phyloP scores from a whole-genome alignment of 192 early-diverging fungal species.

The Linnemannia zychae region DNA sequence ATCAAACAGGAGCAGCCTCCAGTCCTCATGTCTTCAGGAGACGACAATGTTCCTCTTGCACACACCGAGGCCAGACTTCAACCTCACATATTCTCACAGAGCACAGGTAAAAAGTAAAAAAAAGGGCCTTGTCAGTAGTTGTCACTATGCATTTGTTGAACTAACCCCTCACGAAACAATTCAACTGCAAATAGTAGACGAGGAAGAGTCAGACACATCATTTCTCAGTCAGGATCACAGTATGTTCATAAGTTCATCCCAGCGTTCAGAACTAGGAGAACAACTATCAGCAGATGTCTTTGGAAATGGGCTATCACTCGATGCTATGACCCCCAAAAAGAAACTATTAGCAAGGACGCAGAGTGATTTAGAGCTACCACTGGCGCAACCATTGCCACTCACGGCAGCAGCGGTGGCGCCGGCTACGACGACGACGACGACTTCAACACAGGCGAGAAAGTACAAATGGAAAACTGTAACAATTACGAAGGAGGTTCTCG shows the following conservation, averaged over 20 bases:
- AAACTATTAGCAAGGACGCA: neutral
- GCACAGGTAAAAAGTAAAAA: neutral
- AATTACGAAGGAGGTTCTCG: neutral
- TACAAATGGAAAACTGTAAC: neutral
- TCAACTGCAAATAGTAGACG: neutral
- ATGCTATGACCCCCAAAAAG: neutral
- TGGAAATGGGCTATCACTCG: neutral
- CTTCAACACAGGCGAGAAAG: neutral
- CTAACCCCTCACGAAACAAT: no score
- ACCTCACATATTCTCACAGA: neutral
- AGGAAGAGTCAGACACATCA: neutral
- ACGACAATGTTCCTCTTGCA: neutral
- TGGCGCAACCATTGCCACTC: neutral
- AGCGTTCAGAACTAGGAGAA: neutral
- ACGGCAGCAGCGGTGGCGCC: neutral
- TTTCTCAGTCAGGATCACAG: neutral
- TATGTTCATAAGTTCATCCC: neutral
- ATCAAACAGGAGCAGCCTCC: neutral
- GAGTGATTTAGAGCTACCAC: neutral
- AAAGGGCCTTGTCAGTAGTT: neutral
- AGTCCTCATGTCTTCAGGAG: no score
- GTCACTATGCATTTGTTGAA: neutral
- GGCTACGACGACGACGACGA: neutral
- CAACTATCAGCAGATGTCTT: neutral
- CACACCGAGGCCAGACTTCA: neutral